Base-by-base conservation (phyloP, 192 early-diverging fungal species). In the Backusella tarrabulga region DNA sequence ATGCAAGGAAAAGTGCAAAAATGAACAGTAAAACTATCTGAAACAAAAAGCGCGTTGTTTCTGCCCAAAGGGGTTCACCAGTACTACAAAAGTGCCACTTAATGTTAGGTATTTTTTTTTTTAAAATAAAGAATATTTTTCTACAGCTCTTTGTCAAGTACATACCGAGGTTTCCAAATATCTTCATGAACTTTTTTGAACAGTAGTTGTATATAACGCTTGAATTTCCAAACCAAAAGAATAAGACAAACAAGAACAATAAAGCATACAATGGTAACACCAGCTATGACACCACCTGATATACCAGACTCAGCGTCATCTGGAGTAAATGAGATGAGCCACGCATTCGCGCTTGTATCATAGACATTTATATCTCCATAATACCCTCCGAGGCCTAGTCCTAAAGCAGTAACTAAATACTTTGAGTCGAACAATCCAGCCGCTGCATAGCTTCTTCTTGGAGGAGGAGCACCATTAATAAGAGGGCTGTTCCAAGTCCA, bases 1-100 rank as follows among this genome's bases (percentile, higher is more conserved):
- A 77, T 4, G 71, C 71, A 38, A 81, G 52, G 41, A 81, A 77
- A 29, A 70, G 29, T 3, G 42, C 21, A 21, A 81, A 77, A 34
- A 81, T 42, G 50, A 81, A 69, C 4, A 81, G 32, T 19, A 81
- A 71, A 35, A 77, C 34, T 38, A 77, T 38, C 42, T 73, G 71
- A 44, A 69, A 77, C 26, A 73, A 70, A 66, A 81, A 60, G 14
- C 80, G 80, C 8, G 71, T 69, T n/a, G 76, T 77, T 77, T 81
- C 80, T 69, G 76, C 76, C 80, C 80, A 81, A 11, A 81, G 15
- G 5, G 80, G 80, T 74, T 81, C 80, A 60, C 80, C 80, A 75
- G 74, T 42, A 76, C 36, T 74, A 52, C 34, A 74, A 66, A 74
- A 5, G 60, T 68, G 73, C 52, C 15, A 40, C 56, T 72, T 68